Evolutionary conservation across 2,329 filamentous ascomycete genomes (phyloP).

Genomic region (Tolypocladium amazonense): DNA sequence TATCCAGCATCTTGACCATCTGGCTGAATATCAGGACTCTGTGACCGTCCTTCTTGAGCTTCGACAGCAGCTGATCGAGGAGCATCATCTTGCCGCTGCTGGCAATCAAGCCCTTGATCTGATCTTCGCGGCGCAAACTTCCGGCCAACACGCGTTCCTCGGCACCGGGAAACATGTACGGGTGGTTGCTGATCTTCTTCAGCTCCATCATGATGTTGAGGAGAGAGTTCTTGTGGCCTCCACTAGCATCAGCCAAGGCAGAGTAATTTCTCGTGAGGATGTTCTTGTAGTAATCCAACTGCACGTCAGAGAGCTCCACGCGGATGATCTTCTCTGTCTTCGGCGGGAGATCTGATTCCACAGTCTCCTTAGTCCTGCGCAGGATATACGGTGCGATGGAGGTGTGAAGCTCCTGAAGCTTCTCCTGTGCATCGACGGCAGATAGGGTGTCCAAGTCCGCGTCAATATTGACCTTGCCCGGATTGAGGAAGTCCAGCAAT

Average conservation of each 20-base stretch:
- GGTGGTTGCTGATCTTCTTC: constrained; percentile 98
- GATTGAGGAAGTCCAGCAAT: constrained; percentile 91
- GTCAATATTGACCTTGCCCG: constrained; percentile 84
- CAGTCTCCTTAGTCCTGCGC: constrained; percentile 91
- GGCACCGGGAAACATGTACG: constrained; percentile 92
- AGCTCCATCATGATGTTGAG: constrained; percentile 99
- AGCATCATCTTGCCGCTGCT: constrained; percentile 99
- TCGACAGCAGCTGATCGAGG: constrained; percentile 86
- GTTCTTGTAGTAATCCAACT: constrained; percentile 98
- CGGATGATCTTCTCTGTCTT: constrained; percentile 99
- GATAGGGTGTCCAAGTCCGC: constrained; percentile 76
- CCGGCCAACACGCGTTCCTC: constrained; percentile 81
- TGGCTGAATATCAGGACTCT: constrained; percentile 97
- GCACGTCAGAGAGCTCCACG: constrained; percentile 90
- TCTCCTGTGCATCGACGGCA: constrained; percentile 71
- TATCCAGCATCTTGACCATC: constrained; percentile 98
- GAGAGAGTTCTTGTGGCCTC: constrained; percentile 86
- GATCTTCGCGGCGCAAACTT: constrained; percentile 74
- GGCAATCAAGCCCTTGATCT: constrained; percentile 84
- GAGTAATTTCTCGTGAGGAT: constrained; percentile 95
- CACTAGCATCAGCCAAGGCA: constrained; percentile 80
- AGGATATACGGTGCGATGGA: constrained; percentile 91
- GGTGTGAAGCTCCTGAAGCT: constrained; percentile 75
- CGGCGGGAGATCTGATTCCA: constrained; percentile 89
- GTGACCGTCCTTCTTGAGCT: constrained; percentile 87